phyloP scores from a whole-genome alignment of 805 yeast species.

The Debaryomyces hansenii region DNA sequence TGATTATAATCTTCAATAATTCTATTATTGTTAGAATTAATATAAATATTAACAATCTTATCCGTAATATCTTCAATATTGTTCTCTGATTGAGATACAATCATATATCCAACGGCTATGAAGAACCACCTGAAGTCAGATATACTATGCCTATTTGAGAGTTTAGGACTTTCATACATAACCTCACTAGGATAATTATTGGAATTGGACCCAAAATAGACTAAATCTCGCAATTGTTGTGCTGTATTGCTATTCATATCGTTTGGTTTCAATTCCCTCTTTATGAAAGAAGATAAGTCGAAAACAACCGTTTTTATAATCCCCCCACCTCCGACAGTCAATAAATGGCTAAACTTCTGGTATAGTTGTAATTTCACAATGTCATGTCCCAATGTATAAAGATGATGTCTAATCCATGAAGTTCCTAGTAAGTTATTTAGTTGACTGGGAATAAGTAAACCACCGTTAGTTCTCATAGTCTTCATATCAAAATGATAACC shows the following conservation, averaged over 20 bases:
- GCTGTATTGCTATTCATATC: conserved; percentile 12
- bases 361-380: conserved; percentile 31
- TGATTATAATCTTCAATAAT: background rate
- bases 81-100: conserved; percentile 18
- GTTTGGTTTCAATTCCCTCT: conserved; percentile 22
- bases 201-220: conserved; percentile 15
- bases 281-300: conserved; percentile 33
- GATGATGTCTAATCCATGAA: conserved; percentile 32
- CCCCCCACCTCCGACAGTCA: conserved; percentile 32
- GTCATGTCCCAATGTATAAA: conserved; percentile 35
- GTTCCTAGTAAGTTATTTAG: conserved; percentile 10
- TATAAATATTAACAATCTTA: conserved; percentile 30
- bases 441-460: background rate
- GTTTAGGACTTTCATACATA: background rate
- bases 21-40: conserved; percentile 15
- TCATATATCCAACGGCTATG: conserved; percentile 27
- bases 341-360: conserved; percentile 26
- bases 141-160: conserved; percentile 1
- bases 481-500: background rate
- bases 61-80: conserved; percentile 27
- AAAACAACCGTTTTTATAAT: conserved; percentile 30
- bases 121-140: conserved; percentile 22
- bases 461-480: background rate
- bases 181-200: background rate
- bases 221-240: conserved; percentile 20